Conservation (phyloP, 345 rosid genomes). For the Brassica nigra region DNA sequence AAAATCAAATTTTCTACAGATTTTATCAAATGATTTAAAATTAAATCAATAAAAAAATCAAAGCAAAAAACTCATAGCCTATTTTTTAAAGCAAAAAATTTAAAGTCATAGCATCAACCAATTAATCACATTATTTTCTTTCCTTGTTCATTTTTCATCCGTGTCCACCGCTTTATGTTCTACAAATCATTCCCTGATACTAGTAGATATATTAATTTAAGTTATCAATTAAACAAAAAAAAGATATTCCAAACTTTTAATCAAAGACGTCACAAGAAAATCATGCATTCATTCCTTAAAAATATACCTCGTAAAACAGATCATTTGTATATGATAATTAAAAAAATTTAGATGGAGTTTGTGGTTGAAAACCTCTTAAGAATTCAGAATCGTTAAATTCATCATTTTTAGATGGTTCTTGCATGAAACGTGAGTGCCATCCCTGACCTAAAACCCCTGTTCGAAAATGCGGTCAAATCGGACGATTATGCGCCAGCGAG, state of each 20-base stretch:
- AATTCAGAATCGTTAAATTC: not conserved
- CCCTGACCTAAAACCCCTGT: no score
- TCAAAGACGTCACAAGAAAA: not conserved
- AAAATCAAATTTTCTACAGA: no score
- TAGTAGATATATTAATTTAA: not conserved
- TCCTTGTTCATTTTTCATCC: not conserved
- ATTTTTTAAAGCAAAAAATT: no score
- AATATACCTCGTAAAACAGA: not conserved
- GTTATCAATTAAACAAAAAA: not conserved
- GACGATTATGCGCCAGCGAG: no score
- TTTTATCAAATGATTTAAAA: no score
- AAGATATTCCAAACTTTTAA: not conserved
- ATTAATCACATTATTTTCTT: no score
- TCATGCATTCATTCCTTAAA: not conserved
- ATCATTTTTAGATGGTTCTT: not conserved
- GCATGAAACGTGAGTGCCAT: not conserved
- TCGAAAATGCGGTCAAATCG: no score
- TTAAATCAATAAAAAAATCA: no score
- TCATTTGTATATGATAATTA: not conserved
- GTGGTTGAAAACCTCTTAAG: not conserved
- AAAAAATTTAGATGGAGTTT: not conserved
- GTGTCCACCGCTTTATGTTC: not conserved
- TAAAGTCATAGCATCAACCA: no score
- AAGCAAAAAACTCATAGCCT: no score
- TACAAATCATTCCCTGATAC: constrained; percentile 12